Evolutionary conservation across 352 stramenopile genomes (phyloP).

Genomic region (Pythium utonaiense): DNA sequence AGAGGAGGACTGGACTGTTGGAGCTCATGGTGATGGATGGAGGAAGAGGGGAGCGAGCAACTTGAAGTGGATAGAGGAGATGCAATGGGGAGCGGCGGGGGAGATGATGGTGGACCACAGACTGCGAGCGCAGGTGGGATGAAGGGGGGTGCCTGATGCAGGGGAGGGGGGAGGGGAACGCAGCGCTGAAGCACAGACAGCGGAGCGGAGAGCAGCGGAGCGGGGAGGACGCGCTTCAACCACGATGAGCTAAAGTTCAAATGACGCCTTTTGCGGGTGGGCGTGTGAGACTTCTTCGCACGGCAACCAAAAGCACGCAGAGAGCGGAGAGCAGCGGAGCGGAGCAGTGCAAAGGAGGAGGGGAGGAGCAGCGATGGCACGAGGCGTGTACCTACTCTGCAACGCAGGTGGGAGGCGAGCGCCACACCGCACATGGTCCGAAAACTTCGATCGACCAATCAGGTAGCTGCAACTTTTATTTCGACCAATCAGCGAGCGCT

Average conservation of each 20-base stretch:
- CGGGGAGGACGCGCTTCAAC: constrained; percentile 33
- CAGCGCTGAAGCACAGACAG: neutral
- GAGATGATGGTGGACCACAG: constrained; percentile 14
- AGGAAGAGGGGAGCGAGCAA: constrained; percentile 3
- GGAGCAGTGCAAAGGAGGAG: constrained; percentile 9
- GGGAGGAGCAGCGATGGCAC: constrained; percentile 11
- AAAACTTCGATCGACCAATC: constrained; percentile 26
- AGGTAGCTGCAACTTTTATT: constrained; percentile 6
- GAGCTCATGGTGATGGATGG: constrained; percentile 22
- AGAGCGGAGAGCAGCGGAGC: constrained; percentile 4
- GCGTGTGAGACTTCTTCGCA: constrained; percentile 8
- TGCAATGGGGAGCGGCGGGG: constrained; percentile 1
- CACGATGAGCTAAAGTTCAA: constrained; percentile 58
- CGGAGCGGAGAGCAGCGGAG: neutral
- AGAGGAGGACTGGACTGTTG: constrained; percentile 26
- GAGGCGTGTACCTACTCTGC: constrained; percentile 22
- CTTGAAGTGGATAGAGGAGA: constrained; percentile 13
- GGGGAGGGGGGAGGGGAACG: constrained; percentile 4
- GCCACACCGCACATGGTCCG: constrained; percentile 13
- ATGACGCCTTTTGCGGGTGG: constrained; percentile 36
- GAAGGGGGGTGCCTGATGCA: constrained; percentile 12
- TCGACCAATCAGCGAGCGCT: constrained; percentile 14
- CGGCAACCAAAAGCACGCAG: constrained; percentile 6
- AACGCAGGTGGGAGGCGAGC: constrained; percentile 19
- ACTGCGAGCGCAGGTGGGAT: constrained; percentile 6